Conservation (phyloP, 495 filamentous ascomycete genomes). For the Astrocystis sublimbata region DNA sequence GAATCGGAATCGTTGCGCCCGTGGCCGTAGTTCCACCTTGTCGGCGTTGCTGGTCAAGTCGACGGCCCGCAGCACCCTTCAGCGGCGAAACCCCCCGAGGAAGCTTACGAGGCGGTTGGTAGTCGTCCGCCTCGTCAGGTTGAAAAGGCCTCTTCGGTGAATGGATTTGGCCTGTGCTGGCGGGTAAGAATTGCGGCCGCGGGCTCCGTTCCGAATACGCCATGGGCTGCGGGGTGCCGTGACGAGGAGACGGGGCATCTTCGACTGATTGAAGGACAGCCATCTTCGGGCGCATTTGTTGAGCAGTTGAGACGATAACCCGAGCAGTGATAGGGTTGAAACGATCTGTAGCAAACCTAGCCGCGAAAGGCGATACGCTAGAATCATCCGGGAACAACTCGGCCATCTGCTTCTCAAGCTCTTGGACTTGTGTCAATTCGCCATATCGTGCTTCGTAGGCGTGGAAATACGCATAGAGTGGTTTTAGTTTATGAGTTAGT, state of each 20-base stretch:
- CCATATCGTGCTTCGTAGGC: conserved; percentile 93
- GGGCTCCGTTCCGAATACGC: conserved; percentile 42
- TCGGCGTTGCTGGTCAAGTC: conserved; percentile 74
- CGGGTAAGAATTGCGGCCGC: conserved; percentile 50
- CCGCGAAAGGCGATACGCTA: conserved; percentile 69
- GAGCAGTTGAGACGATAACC: conserved; percentile 76
- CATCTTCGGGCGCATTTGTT: conserved; percentile 69
- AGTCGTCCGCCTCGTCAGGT: conserved; percentile 71
- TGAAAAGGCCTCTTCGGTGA: conserved; percentile 77
- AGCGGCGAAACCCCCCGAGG: conserved; percentile 78
- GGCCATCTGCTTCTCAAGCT: conserved; percentile 87
- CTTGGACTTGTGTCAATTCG: conserved; percentile 82
- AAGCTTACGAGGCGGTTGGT: conserved; percentile 73
- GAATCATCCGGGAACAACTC: conserved; percentile 90
- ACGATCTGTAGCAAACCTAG: conserved; percentile 64
- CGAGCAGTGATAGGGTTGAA: conserved; percentile 70
- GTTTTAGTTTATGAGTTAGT: conserved; percentile 70
- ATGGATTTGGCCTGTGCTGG: conserved; percentile 42
- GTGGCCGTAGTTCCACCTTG: conserved; percentile 43
- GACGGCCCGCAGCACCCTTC: conserved; percentile 78
- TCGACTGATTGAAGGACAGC: conserved; percentile 53
- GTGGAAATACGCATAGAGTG: conserved; percentile 86
- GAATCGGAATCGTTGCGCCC: conserved; percentile 53
- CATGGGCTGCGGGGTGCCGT: conserved; percentile 52
- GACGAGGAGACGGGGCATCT: conserved; percentile 45